Conservation (phyloP, 2,329 filamentous ascomycete species). For the Alternaria sp. region DNA sequence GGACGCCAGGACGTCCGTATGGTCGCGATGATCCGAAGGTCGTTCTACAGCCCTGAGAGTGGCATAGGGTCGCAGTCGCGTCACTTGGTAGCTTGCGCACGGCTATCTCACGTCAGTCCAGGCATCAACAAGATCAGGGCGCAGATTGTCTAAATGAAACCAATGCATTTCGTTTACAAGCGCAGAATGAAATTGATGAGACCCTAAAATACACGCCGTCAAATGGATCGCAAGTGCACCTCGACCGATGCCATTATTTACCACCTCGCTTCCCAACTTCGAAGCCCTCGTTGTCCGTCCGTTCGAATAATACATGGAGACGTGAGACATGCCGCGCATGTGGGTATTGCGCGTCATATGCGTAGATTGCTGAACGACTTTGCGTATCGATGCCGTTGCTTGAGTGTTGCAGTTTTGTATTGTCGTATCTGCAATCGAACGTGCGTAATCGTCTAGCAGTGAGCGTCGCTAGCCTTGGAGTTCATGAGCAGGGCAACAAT, state of each 20-base stretch:
- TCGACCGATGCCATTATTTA: constrained; percentile 43
- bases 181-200: constrained; percentile 36
- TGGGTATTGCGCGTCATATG: constrained; percentile 33
- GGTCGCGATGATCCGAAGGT: neutral
- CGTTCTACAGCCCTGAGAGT: neutral
- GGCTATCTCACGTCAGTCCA: neutral
- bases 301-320: constrained; percentile 42
- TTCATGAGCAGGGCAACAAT: constrained; percentile 99
- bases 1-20: neutral
- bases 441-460: constrained; percentile 20
- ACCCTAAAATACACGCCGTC: constrained; percentile 46
- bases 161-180: constrained; percentile 44
- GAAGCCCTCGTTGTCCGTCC: constrained; percentile 14
- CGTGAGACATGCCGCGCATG: constrained; percentile 42
- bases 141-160: constrained; percentile 15
- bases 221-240: constrained; percentile 43
- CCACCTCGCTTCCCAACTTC: constrained; percentile 17
- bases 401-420: constrained; percentile 34
- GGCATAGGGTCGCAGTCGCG: neutral
- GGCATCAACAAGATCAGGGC: neutral
- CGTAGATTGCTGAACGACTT: constrained; percentile 14
- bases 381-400: constrained; percentile 22
- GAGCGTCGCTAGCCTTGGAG: constrained; percentile 69
- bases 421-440: constrained; percentile 40
- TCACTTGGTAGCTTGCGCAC: neutral